Base-by-base conservation (phyloP, 139 green algal genomes). In the Chlorella sp. region DNA sequence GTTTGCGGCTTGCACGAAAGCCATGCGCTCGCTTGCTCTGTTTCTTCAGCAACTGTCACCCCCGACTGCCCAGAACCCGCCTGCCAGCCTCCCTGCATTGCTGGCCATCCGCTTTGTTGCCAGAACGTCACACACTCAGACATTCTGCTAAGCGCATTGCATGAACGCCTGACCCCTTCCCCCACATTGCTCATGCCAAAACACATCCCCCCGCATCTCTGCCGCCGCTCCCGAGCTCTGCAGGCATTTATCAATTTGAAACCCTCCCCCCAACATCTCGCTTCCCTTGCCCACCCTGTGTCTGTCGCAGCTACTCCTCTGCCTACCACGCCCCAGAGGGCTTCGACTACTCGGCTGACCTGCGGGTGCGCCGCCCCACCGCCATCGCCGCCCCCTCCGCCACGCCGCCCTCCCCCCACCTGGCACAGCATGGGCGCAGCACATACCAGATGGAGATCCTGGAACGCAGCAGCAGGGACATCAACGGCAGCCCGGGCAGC, bases 361-460 rank as follows among this genome's bases (percentile, higher is more conserved):
- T 60, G 1, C 60, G 82, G 11, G 60, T 77, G 57, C 57, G 34
- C n/a, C 57, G 82, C 57, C 18, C 39, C 1, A 24, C 60, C 14
- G n/a, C 0, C n/a, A 57, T 39, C 2, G 40, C 83, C 78, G 30
- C 61, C 21, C 3, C 61, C 37, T 3, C 64, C 21, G 39, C 28
- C 2, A 39, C 34, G 15, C 66, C 24, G 39, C 64, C 39, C 28
- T 48, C 84, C n/a, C 24, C 57, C 1, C 37, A 39, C 28, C 42
- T 32, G n/a, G 48, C 16, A 14, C 64, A 71, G 64, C 40, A 53
- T 30, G 75, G 75, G 14, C 36, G n/a, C 34, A 81, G 57, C 68
- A 88, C 84, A 2, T 88, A 88, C 84, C 84, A 80, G 24, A 68
- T 39, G n/a, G 84, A 88, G 68, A 5, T 88, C 40, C 66, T 88